Base-by-base conservation (phyloP, 75 land plant genomes). In the Gnetum montanum region DNA sequence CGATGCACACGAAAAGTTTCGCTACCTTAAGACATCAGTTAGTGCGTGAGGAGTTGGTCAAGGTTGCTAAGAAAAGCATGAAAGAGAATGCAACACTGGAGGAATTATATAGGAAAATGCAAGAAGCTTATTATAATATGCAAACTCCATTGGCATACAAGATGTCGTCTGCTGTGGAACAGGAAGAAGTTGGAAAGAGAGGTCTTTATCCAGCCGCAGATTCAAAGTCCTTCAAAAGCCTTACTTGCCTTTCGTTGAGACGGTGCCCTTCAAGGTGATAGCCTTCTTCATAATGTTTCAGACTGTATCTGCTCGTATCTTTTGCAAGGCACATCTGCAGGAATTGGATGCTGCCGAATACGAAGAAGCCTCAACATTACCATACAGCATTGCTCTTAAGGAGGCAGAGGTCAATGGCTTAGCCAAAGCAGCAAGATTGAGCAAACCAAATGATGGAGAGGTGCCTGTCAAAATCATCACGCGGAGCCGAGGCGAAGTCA, bases 211-310 rank as follows among this genome's bases (percentile, higher is more conserved):
- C 67, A 31, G 81, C 85, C 58, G 41, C 77, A 53, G n/a, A n/a
- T n/a, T n/a, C 83, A 89, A 90, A 52, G 73, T 82, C 30, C 74
- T 86, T 41, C 83, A 88, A 64, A 76, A 68, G 4, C 60, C 68
- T 47, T 90, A 89, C 61, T 75, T 83, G 1, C 59, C 82, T 6
- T 89, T 89, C 36, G 73, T 89, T 60, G 90, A 86, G 45, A 83
- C 85, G 1, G 93, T 91, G 23, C 88, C 97, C 3, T 83, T 91
- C 83, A 83, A 78, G 58, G 60, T 75, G 10, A 78, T 84, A 53
- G 77, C 75, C n/a, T 5, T 56, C 8, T 87, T 91, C 43, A 91
- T 93, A 0, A 26, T 91, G 4, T 87, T 91, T 53, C 97, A 91
- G 51, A 70, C 65, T 87, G 66, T 83, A 87, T 57, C 80, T 91